Evolutionary conservation across 768 basidiomycete species (phyloP).

Genomic region (Auricularia sp.): DNA sequence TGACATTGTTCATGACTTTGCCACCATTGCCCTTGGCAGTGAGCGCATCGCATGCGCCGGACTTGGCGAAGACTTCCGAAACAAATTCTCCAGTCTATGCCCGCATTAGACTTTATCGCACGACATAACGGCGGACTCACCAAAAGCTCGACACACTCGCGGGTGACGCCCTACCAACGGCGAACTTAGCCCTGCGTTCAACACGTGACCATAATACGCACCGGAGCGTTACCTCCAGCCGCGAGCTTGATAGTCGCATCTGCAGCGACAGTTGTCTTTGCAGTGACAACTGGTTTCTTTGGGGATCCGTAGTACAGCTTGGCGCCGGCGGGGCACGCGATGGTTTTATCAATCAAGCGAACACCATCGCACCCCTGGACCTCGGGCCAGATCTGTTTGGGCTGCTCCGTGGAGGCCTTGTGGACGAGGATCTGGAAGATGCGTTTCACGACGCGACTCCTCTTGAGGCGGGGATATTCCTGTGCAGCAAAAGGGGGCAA

Average conservation of each 20-base stretch:
- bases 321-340: neutral
- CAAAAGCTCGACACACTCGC: neutral
- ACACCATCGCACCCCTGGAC: neutral
- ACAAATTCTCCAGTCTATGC: neutral
- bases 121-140: no score
- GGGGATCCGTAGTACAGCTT: neutral
- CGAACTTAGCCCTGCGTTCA: no score
- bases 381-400: neutral
- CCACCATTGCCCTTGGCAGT: neutral
- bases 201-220: no score
- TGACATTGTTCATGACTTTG: neutral
- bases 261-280: neutral
- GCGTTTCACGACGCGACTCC: neutral
- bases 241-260: neutral
- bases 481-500: neutral
- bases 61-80: neutral
- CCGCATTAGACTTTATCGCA: no score
- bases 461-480: neutral
- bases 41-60: constrained; percentile 3
- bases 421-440: neutral
- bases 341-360: neutral
- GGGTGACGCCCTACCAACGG: neutral
- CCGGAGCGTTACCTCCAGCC: neutral
- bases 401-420: constrained; percentile 1
- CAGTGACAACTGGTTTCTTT: neutral